Evolutionary conservation across 2,329 filamentous ascomycete species (phyloP).

Genomic region (Graphilbum fragrans): DNA sequence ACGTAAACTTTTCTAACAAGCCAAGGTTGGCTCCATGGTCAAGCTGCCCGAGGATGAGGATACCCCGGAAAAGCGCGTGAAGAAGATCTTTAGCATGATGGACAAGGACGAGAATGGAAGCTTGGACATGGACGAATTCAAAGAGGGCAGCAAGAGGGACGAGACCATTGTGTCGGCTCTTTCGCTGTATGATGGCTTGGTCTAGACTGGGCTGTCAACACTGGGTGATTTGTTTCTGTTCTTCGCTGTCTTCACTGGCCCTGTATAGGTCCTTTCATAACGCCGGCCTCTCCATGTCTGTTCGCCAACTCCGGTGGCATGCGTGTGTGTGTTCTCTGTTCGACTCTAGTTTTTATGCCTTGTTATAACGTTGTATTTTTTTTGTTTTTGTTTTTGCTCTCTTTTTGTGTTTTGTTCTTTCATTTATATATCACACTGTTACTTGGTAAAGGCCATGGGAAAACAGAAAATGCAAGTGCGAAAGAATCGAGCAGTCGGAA

Average conservation of each 20-base stretch:
- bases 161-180: conserved; percentile 97
- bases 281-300: no score
- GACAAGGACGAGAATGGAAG: conserved; percentile 99
- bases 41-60: conserved; percentile 98
- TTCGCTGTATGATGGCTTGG: conserved; percentile 90
- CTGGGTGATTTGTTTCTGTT: not conserved
- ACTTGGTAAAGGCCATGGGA: no score
- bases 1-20: not conserved
- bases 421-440: not conserved
- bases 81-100: conserved; percentile 99
- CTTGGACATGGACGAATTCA: conserved; percentile 95
- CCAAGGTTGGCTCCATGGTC: conserved; percentile 93
- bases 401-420: not conserved
- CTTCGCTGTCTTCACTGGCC: no score
- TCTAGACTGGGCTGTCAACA: conserved; percentile 32
- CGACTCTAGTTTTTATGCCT: conserved; percentile 1
- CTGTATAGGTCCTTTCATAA: not conserved
- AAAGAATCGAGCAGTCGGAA: no score
- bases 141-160: conserved; percentile 96
- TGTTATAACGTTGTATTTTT: not conserved
- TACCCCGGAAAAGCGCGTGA: conserved; percentile 94
- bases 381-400: not conserved
- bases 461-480: not conserved
- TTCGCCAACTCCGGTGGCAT: not conserved
- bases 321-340: not conserved